Percentiles rank a stretch among this genome's conserved stretches.
Evolutionary conservation across 1,284 basidiomycete species (phyloP).

Genomic region (Irpex sp.): DNA sequence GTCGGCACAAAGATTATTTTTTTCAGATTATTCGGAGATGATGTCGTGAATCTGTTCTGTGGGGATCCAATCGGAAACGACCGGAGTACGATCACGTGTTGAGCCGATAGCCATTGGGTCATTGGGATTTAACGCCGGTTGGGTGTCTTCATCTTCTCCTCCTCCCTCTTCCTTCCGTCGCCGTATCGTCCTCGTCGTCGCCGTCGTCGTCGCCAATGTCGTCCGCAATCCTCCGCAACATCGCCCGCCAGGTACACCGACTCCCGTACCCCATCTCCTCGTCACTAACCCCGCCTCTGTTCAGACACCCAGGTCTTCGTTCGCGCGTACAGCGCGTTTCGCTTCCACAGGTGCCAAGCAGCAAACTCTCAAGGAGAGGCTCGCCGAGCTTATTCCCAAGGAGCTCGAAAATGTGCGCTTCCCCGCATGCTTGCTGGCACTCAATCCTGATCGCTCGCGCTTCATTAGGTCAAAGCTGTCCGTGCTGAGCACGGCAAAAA

Average conservation of each 20-base stretch:
- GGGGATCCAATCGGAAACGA: background rate
- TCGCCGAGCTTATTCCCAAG: conserved; percentile 87
- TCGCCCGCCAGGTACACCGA: conserved; percentile 44
- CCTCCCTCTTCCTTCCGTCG: conserved; percentile 13
- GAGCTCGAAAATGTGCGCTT: conserved; percentile 77
- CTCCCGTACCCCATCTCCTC: background rate
- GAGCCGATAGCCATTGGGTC: background rate
- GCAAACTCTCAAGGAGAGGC: conserved; percentile 83
- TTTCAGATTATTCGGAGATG: background rate
- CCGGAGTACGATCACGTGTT: conserved; percentile 1
- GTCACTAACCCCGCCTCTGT: background rate
- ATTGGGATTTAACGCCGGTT: background rate
- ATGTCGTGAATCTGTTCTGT: background rate
- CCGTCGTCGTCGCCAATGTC: conserved; percentile 22
- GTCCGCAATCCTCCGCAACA: conserved; percentile 32
- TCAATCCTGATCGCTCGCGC: background rate
- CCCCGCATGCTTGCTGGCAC: background rate
- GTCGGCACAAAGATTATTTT: background rate
- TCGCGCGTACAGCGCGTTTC: conserved; percentile 52
- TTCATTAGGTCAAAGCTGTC: conserved; percentile 72
- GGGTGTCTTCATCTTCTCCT: background rate
- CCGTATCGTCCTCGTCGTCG: conserved; percentile 3
- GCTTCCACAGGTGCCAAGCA: conserved; percentile 67
- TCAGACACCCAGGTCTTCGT: conserved; percentile 37
- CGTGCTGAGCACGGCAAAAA: conserved; percentile 86